Conservation (phyloP, 2,329 filamentous ascomycete genomes). For the Alternaria solani region DNA sequence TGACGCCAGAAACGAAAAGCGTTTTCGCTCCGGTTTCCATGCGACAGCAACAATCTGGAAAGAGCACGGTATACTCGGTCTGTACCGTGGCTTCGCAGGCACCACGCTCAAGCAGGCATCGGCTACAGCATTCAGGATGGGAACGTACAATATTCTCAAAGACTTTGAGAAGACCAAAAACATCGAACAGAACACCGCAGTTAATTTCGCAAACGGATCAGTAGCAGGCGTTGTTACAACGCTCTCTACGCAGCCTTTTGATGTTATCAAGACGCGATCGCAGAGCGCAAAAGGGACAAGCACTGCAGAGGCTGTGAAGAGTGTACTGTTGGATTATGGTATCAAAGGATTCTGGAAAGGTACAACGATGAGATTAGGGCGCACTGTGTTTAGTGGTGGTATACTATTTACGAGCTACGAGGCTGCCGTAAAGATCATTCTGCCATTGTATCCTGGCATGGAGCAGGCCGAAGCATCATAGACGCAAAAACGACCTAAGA, state of each 20-base stretch:
- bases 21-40: constrained; percentile 62
- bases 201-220: constrained; percentile 69
- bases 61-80: constrained; percentile 62
- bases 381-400: constrained; percentile 71
- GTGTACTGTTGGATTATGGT: constrained; percentile 65
- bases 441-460: constrained; percentile 47
- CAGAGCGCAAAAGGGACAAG: constrained; percentile 67
- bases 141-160: constrained; percentile 70
- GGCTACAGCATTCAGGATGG: constrained; percentile 69
- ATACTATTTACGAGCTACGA: constrained; percentile 72
- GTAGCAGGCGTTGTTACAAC: constrained; percentile 69
- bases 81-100: constrained; percentile 67
- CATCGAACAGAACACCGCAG: constrained; percentile 59
- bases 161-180: constrained; percentile 61
- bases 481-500: constrained; percentile 13
- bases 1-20: constrained; percentile 61
- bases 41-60: constrained; percentile 59
- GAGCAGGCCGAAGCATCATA: constrained; percentile 31
- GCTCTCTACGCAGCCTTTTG: constrained; percentile 67
- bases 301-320: constrained; percentile 64
- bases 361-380: constrained; percentile 71
- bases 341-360: constrained; percentile 71
- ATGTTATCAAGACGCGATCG: constrained; percentile 69
- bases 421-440: constrained; percentile 60
- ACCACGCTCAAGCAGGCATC: constrained; percentile 70